Evolutionary conservation across 805 yeast genomes (phyloP), one percentile per base, ranked within the genome.

Genomic region (Candida maesae): DNA sequence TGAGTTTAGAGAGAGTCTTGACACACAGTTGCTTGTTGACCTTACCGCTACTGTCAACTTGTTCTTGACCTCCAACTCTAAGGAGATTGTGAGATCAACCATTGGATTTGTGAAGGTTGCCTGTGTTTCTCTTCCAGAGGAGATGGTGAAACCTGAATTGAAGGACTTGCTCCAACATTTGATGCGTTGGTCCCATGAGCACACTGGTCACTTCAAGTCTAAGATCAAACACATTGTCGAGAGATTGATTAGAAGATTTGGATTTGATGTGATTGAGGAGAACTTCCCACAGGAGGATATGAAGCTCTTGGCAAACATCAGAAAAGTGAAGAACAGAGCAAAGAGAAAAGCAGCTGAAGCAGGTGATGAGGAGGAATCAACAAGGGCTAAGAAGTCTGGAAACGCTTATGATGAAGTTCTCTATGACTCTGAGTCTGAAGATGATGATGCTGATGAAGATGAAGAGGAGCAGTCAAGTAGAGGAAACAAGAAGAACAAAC

Each of bases 31-130:
- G 38, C 66, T 88, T 32, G 59, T 76, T 48, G 98, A 93, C 58
- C 69, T 93, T 32, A 77, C 87, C 18, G 80, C 89, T 10, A 89
- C 96, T 2, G 84, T 93, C 38, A 95, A 89, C 60, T 69, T 90
- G 52, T 91, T 90, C 63, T 74, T 93, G 61, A 86, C 96, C 14
- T 89, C 95, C 33, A 85, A 84, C 57, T 87, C 87, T 31, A 77
- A 95, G 52, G 99, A 93, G 66, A 89, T 93, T 57, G 96, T 91
- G 47, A 89, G 90, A 63, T 77, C 96, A 26, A 87, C 96, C 9
- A 79, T 93, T 56, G 99, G 99, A 3, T 91, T 91, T 55, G 88
- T 89, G 37, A 93, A 91, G 64, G 91, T 91, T 37, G 86, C 91
- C 51, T 81, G 87, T 11, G 71, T 90, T 47, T 76, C 88, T 15